Base-by-base conservation (phyloP, 257 asterid genomes). In the Nicotiana benthamiana region DNA sequence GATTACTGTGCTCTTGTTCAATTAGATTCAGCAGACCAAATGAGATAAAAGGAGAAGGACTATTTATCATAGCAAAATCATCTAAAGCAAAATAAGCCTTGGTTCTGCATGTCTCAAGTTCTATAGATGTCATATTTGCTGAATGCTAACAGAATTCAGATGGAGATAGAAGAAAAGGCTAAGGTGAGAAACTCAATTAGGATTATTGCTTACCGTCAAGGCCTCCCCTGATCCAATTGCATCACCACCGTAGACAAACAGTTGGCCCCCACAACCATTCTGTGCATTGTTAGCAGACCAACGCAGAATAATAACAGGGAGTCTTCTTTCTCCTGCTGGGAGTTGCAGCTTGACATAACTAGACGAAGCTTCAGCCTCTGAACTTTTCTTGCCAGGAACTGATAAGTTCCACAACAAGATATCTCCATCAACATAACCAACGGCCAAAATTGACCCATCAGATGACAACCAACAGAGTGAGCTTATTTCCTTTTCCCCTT, bases 361-460 rank as follows among this genome's bases (percentile, higher is more conserved):
- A 18, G 87, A 75, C 57, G 86, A 79, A 78, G 85, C 85, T 67
- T 84, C 90, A 74, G 87, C 82, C 83, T 68, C 85, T 81, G 85
- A 89, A 77, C 83, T 87, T 84, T 86, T 88, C 62, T 80, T 78
- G 75, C 87, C 94, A 75, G 91, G 54, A 83, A 80, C 90, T 70
- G 93, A 88, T 66, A 93, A 87, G 86, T 96, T 83, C 98, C 99
- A 96, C 5, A 96, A 87, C 70, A 96, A 86, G 86, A 96, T 89
- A 90, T 96, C 98, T 78, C 99, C 99, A 82, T 96, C 99, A 78
- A 96, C 93, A 80, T 96, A 94, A 51, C 99, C 99, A 82, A 96
- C 97, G 60, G 99, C 98, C 86, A 93, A 87, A 81, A 90, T 84
- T 82, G 98, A 91, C 60, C 97, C 98, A 87, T 96, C 98, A 74